Base-by-base conservation (phyloP, 164 flowering plant species). In the Stephania yunnanensis region DNA sequence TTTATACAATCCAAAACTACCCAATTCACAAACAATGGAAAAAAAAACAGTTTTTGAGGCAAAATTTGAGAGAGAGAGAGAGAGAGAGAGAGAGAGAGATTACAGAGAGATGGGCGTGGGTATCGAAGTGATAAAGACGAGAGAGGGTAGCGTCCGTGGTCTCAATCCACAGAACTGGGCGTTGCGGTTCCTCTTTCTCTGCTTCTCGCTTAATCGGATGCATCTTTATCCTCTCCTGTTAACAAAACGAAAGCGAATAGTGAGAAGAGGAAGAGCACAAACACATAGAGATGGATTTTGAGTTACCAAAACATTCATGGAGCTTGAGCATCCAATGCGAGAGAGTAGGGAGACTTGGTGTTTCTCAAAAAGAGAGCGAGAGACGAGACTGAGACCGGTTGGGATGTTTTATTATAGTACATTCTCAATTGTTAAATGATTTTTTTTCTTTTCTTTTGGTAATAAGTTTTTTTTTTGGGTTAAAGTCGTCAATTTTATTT, bases 121-220 rank as follows among this genome's bases (percentile, higher is more conserved):
- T 74, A 63, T 90, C 82, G 75, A 95, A 95, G 46, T 82, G 86
- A 75, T 46, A 95, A 25, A 66, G 86, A 52, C 83, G 87, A 5
- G 91, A 82, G 42, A 90, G 80, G 17, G 92, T 80, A 11, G 91
- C 79, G 25, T 84, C 92, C 8, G 86, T 78, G 48, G 84, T 86
- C 72, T 95, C 99, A 46, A 87, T 74, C 99, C 99, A 95, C 50
- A 50, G 83, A 46, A 89, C 89, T 2, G 91, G 87, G 17, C 72
- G 73, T 64, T 74, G 76, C 50, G 36, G 67, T 36, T 73, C 76
- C 48, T 71, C 71, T 71, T 79, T 80, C 10, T 77, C 87, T 5
- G 86, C 75, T 48, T 87, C 88, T 71, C 63, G 13, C 63, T 90
- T 86, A 83, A 81, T 86, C 42, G 4, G 42, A 2, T 52, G 74